These are phyloP conservation scores for Boletus rubroflammeus DNA, from an alignment of 768 basidiomycete genomes.

Conservation along the genomic window DNA sequence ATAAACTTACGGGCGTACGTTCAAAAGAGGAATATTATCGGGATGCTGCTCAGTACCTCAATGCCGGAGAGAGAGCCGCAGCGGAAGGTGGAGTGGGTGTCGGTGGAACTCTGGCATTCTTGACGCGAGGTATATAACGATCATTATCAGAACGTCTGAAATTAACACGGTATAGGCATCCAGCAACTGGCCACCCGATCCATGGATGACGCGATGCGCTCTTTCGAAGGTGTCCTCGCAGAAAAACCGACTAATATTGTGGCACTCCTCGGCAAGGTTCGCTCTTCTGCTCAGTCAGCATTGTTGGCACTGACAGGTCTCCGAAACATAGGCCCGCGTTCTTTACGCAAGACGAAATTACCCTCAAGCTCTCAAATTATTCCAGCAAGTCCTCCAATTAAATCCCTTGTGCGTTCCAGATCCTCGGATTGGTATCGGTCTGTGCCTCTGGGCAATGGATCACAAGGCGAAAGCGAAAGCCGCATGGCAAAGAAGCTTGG, in stretches of 20 bases:
- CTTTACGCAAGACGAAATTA: constrained; percentile 76
- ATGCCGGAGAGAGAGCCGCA: constrained; percentile 52
- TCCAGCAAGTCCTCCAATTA: constrained; percentile 78
- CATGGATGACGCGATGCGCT: constrained; percentile 76
- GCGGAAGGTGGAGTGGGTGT: constrained; percentile 59
- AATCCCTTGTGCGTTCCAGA: constrained; percentile 83
- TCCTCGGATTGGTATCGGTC: constrained; percentile 91
- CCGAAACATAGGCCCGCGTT: constrained; percentile 63
- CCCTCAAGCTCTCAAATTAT: constrained; percentile 74
- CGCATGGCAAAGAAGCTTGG: constrained; percentile 88
- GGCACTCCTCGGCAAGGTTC: constrained; percentile 82
- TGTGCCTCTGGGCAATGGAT: constrained; percentile 90
- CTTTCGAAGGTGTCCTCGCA: constrained; percentile 76
- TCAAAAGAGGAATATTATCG: constrained; percentile 65
- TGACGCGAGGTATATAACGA: constrained; percentile 57
- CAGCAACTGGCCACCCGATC: constrained; percentile 76
- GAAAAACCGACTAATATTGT: constrained; percentile 83
- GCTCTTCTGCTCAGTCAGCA: not conserved
- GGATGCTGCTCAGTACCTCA: constrained; percentile 68
- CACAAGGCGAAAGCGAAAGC: constrained; percentile 76
- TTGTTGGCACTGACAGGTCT: not conserved
- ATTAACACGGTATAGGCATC: constrained; percentile 50
- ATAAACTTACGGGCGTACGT: constrained; percentile 54
- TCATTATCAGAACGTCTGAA: not conserved
- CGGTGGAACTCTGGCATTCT: constrained; percentile 53